Conservation (phyloP, 805 yeast species). For the Limtongia smithiae region DNA sequence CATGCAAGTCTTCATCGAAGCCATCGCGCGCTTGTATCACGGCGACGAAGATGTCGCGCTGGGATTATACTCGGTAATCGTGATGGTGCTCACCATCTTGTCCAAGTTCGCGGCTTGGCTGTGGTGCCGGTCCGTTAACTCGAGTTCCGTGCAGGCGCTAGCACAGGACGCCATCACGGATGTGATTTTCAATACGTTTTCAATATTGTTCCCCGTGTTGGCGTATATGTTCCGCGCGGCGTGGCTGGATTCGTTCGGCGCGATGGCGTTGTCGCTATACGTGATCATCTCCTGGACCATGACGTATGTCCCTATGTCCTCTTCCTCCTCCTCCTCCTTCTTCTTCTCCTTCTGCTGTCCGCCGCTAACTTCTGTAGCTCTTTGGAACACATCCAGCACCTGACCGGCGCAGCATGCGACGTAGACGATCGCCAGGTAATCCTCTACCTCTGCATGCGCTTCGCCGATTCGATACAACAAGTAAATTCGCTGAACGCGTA, state of each 20-base stretch:
- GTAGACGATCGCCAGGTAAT: conserved; percentile 61
- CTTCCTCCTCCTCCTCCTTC: too few species aligned
- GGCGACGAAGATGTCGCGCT: conserved; percentile 44
- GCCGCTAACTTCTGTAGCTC: conserved; percentile 38
- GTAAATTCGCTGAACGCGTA: conserved; percentile 67
- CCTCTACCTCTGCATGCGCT: conserved; percentile 62
- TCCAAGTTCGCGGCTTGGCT: conserved; percentile 58
- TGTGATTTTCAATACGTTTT: conserved; percentile 57
- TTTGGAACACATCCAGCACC: conserved; percentile 66
- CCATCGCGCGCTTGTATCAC: conserved; percentile 37
- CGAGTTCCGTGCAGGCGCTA: conserved; percentile 71
- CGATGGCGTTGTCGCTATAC: conserved; percentile 57
- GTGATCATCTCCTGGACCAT: conserved; percentile 60
- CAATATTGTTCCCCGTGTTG: conserved; percentile 63
- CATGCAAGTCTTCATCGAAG: conserved; percentile 64
- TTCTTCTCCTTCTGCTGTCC: conserved; percentile 1
- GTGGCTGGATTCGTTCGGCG: conserved; percentile 79
- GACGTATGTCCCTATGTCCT: too few species aligned
- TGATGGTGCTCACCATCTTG: conserved; percentile 61
- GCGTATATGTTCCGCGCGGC: conserved; percentile 53
- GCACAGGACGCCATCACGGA: conserved; percentile 82
- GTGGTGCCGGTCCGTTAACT: conserved; percentile 57
- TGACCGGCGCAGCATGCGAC: conserved; percentile 70
- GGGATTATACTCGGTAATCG: conserved; percentile 48
- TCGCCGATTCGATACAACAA: conserved; percentile 61